Base-by-base conservation (phyloP, 805 yeast genomes). In the Saccharomycodes ludwigii region DNA sequence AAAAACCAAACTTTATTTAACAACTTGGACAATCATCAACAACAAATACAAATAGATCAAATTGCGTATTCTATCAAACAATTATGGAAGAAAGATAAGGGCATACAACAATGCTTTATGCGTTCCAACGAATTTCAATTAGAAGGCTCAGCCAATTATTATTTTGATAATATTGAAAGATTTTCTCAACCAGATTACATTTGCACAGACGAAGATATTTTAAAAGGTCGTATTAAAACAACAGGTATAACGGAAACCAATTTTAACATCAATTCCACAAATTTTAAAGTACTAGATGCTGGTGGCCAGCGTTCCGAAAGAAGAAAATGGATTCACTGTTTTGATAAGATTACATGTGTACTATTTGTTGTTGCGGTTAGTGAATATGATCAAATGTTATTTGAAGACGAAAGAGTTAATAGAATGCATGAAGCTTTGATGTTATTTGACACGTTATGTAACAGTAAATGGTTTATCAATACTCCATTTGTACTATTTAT, bases 301-400 rank as follows among this genome's bases (percentile, higher is more conserved):
- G 98, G 98, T 32, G 98, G 98, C 2, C 96, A 86, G 58, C 61
- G 95, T 38, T 73, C 83, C 14, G 96, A 86, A 52, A 66, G 96
- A 38, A 73, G 78, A 44, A 86, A 86, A 52, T 86, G 96, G 96
- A 81, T 86, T 40, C 95, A 85, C 49, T 83, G 94, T 48, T 86
- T 86, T 56, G 91, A 86, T 47, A 83, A 80, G 39, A 81, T 88
- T 30, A 79, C 94, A 1, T 81, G 93, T 3, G 78, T 93, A 1
- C 54, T 88, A 23, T 91, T 84, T 54, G 95, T 88, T 6, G 68
- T 81, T 13, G 95, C 96, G 0, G 75, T 84, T 17, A 73, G 84
- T 29, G 98, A 91, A 59, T 91, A 83, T 53, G 96, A 88, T 57
- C 95, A 88, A 56, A 74, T 70, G 62, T 58, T 91, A 29, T 84